A percentile compares a stretch with the other conserved stretches of the same genome.
Evolutionary conservation across 2,329 filamentous ascomycete species (phyloP).

Genomic region (Claviceps sp.): DNA sequence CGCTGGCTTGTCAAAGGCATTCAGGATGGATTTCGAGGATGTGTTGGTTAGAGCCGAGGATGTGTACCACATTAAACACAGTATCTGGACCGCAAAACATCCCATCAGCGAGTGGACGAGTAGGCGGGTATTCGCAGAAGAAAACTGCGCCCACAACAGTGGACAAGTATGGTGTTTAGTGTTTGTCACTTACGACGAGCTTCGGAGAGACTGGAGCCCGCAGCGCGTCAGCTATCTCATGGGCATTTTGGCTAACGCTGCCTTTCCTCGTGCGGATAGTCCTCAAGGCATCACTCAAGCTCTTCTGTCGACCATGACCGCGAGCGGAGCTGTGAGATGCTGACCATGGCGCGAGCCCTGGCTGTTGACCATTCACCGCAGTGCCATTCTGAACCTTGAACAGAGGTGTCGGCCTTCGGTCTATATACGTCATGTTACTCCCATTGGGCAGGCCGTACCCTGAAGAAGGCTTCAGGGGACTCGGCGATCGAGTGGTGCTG

Average conservation of each 20-base stretch:
- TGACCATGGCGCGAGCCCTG: conserved; percentile 12
- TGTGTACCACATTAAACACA: conserved; percentile 87
- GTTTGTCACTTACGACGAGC: conserved; percentile 53
- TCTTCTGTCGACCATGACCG: conserved; percentile 65
- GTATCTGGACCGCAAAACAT: conserved; percentile 39
- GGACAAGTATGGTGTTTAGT: background rate
- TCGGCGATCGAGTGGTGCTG: conserved; percentile 14
- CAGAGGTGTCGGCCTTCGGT: conserved; percentile 7
- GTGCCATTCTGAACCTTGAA: conserved; percentile 2
- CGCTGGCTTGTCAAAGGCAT: conserved; percentile 77
- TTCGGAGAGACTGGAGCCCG: conserved; percentile 80
- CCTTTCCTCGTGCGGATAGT: conserved; percentile 68
- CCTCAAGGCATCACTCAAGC: conserved; percentile 74
- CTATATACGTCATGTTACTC: conserved; percentile 12
- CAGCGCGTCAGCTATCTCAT: conserved; percentile 83
- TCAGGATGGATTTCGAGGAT: conserved; percentile 93
- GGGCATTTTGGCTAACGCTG: conserved; percentile 84
- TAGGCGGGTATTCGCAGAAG: background rate
- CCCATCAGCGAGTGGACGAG: background rate
- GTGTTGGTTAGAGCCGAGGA: conserved; percentile 95
- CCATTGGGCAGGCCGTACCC: conserved; percentile 15
- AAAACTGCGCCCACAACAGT: background rate
- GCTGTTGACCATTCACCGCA: background rate
- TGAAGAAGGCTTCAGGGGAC: conserved; percentile 14
- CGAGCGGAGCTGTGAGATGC: conserved; percentile 18